These are phyloP conservation scores for Aureobasidium sp. DNA, from an alignment of 2,329 filamentous ascomycete species.

Conservation along the genomic window DNA sequence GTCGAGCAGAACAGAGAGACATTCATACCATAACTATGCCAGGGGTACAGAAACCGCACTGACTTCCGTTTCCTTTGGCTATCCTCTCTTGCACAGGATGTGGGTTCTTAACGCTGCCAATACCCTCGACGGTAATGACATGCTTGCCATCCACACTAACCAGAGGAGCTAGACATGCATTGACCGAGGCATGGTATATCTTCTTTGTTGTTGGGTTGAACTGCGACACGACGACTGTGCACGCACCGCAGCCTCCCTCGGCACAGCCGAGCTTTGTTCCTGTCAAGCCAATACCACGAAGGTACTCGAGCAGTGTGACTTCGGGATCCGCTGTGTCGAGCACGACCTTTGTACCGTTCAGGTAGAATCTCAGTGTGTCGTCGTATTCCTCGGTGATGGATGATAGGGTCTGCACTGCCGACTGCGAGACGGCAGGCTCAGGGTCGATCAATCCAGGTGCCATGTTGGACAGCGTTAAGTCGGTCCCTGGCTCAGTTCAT, in stretches of 20 bases:
- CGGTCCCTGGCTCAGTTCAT: background rate
- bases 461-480: constrained; percentile 35
- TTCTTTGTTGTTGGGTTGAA: constrained; percentile 85
- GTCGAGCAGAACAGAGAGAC: background rate
- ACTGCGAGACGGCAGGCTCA: constrained; percentile 36
- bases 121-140: constrained; percentile 95
- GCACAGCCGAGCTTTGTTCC: constrained; percentile 95
- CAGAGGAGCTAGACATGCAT: constrained; percentile 88
- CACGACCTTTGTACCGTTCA: constrained; percentile 86
- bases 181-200: constrained; percentile 94
- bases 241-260: constrained; percentile 93
- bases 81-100: constrained; percentile 89
- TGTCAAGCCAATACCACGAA: constrained; percentile 85
- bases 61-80: constrained; percentile 83
- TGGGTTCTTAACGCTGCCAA: constrained; percentile 77
- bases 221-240: constrained; percentile 90
- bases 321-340: constrained; percentile 87
- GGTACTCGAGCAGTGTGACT: constrained; percentile 83
- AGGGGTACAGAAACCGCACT: constrained; percentile 93
- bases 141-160: constrained; percentile 95
- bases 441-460: constrained; percentile 50
- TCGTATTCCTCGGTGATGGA: constrained; percentile 70
- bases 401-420: constrained; percentile 44
- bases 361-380: constrained; percentile 83
- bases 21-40: constrained; percentile 77